phyloP scores from a whole-genome alignment of 2,329 filamentous ascomycete species.

The Coniochaeta prunicola region DNA sequence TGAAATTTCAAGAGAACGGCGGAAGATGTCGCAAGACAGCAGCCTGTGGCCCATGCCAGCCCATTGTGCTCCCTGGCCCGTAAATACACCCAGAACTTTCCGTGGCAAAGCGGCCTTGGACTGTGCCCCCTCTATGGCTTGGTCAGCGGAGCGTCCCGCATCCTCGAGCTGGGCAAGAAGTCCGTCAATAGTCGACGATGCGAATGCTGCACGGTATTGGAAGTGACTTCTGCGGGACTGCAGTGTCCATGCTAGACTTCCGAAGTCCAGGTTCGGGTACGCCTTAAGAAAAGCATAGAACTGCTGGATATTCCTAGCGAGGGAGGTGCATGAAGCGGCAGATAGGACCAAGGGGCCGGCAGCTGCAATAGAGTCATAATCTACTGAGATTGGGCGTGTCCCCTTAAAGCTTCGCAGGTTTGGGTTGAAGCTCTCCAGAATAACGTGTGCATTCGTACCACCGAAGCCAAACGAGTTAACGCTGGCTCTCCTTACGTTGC shows the following conservation, averaged over 20 bases:
- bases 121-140: no score
- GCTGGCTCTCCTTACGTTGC: neutral
- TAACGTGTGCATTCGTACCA: slow-evolving; percentile 17
- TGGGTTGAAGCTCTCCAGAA: slow-evolving; percentile 10
- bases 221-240: slow-evolving; percentile 1
- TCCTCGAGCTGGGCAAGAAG: no score
- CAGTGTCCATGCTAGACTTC: slow-evolving; percentile 37
- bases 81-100: slow-evolving; percentile 16
- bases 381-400: neutral
- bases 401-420: neutral
- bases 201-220: no score
- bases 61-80: slow-evolving; percentile 21
- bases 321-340: slow-evolving; percentile 4
- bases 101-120: neutral
- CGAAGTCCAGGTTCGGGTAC: slow-evolving; percentile 37
- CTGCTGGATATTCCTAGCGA: slow-evolving; percentile 2
- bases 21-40: no score
- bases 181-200: no score
- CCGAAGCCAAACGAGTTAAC: slow-evolving; percentile 35
- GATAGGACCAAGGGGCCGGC: slow-evolving; percentile 7
- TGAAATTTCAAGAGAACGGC: slow-evolving; percentile 3
- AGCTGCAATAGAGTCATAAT: neutral
- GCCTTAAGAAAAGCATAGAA: no score
- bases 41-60: slow-evolving; percentile 17
- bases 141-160: no score